Conservation (phyloP, 1,284 basidiomycete species). For the Sanghuangporus baumii region DNA sequence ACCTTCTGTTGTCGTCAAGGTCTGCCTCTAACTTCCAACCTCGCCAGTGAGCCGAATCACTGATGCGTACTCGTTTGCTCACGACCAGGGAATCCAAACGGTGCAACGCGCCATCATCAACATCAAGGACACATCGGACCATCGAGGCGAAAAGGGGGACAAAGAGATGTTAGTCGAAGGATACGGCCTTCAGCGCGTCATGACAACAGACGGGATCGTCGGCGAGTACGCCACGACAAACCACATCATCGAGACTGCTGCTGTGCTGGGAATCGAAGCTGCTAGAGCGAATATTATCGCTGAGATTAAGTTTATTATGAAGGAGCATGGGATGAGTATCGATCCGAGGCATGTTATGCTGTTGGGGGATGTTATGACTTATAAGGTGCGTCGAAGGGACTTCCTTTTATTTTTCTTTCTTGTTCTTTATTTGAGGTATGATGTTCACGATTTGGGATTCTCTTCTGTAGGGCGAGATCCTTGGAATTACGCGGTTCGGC, state of each 20-base stretch:
- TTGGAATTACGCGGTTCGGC: constrained; percentile 98
- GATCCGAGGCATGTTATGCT: constrained; percentile 99
- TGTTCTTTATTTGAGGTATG: background rate
- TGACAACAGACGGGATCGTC: constrained; percentile 95
- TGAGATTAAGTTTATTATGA: constrained; percentile 98
- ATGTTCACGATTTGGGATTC: background rate
- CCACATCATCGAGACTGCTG: constrained; percentile 94
- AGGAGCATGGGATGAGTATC: constrained; percentile 96
- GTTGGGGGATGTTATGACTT: constrained; percentile 97
- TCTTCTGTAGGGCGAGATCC: constrained; percentile 79
- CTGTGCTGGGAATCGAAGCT: constrained; percentile 96
- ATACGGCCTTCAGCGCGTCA: constrained; percentile 95
- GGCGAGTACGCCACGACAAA: constrained; percentile 93
- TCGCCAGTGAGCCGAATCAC: background rate
- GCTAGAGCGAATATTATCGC: constrained; percentile 93
- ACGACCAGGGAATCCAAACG: constrained; percentile 66
- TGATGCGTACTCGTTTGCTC: background rate
- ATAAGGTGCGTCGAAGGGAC: constrained; percentile 62
- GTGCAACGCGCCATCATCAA: constrained; percentile 92
- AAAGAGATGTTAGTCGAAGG: constrained; percentile 92
- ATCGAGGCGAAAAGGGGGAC: constrained; percentile 72
- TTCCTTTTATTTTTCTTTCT: background rate
- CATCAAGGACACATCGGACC: constrained; percentile 79
- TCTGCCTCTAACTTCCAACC: constrained; percentile 23
- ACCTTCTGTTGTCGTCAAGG: constrained; percentile 86